phyloP scores from a whole-genome alignment of 208 protist genomes.

The Acanthamoeba triangularis region DNA sequence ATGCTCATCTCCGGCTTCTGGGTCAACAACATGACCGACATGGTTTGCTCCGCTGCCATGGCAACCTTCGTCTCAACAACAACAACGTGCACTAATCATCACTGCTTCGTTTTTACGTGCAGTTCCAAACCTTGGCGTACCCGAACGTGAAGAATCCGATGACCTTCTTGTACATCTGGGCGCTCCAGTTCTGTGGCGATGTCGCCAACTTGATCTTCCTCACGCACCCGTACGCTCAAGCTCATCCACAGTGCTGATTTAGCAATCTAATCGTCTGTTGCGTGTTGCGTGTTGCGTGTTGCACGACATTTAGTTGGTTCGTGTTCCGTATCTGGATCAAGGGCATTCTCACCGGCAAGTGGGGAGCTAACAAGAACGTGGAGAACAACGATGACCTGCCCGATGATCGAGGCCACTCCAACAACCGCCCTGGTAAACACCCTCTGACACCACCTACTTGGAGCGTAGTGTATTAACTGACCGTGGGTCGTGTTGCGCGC shows the following conservation, averaged over 20 bases:
- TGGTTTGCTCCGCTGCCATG: no score
- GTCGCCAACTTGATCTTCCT: slow-evolving; percentile 81
- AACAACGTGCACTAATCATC: no score
- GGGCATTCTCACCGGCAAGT: slow-evolving; percentile 53
- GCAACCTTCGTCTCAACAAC: no score
- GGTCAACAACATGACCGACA: slow-evolving; percentile 79
- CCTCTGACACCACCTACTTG: not conserved
- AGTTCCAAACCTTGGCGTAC: slow-evolving; percentile 78
- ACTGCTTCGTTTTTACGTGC: not conserved
- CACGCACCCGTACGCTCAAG: slow-evolving; percentile 61
- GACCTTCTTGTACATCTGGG: slow-evolving; percentile 73
- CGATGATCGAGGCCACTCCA: slow-evolving; percentile 82
- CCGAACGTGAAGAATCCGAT: slow-evolving; percentile 72
- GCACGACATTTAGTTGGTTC: slow-evolving; percentile 33
- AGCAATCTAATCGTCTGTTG: no score
- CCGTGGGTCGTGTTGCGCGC: no score
- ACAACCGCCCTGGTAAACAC: slow-evolving; percentile 63
- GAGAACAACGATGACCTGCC: slow-evolving; percentile 64
- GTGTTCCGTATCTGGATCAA: slow-evolving; percentile 61
- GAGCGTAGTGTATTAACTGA: no score
- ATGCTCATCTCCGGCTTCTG: slow-evolving; percentile 82
- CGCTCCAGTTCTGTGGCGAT: slow-evolving; percentile 62
- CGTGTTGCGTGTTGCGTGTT: no score
- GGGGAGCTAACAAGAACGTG: not conserved
- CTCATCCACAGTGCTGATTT: not conserved